Percentiles rank a stretch among this genome's conserved stretches.
Evolutionary conservation across 2,329 filamentous ascomycete species (phyloP).

Genomic region (Aotearoamyces nothofagi): DNA sequence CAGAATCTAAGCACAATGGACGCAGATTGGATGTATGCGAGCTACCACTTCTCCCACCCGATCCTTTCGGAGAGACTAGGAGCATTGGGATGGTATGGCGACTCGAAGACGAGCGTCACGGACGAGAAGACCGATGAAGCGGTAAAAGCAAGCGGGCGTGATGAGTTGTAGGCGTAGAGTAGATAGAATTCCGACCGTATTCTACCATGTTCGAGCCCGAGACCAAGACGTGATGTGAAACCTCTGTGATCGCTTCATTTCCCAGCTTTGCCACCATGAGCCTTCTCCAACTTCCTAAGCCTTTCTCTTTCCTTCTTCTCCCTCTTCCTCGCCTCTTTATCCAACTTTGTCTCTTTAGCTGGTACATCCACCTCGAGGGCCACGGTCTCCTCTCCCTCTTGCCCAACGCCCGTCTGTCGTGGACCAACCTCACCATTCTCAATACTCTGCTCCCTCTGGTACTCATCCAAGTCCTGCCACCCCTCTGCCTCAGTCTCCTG

Average conservation of each 20-base stretch:
- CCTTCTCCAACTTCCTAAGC: slow-evolving; percentile 33
- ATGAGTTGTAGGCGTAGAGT: slow-evolving; percentile 29
- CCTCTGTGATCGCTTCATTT: too few species aligned
- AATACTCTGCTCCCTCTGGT: slow-evolving; percentile 18
- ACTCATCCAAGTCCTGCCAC: slow-evolving; percentile 22
- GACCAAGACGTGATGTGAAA: too few species aligned
- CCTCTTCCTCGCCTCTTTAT: slow-evolving; percentile 22
- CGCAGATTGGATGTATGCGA: slow-evolving; percentile 95
- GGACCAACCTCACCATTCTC: slow-evolving; percentile 13
- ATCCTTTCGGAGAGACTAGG: slow-evolving; percentile 87
- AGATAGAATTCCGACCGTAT: not conserved
- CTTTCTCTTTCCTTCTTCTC: slow-evolving; percentile 29
- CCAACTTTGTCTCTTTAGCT: slow-evolving; percentile 20
- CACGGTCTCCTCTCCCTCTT: slow-evolving; percentile 25
- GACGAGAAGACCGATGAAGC: slow-evolving; percentile 40
- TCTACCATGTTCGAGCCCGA: too few species aligned
- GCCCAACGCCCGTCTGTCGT: slow-evolving; percentile 5
- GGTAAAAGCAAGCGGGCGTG: slow-evolving; percentile 59
- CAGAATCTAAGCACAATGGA: slow-evolving; percentile 99
- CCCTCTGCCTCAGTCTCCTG: slow-evolving; percentile 14
- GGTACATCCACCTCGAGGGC: slow-evolving; percentile 25
- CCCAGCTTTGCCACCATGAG: slow-evolving; percentile 19
- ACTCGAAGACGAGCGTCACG: slow-evolving; percentile 35
- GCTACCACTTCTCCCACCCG: slow-evolving; percentile 96
- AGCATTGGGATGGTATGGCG: slow-evolving; percentile 75